These are phyloP conservation scores for Echria macrotheca DNA, from an alignment of 495 filamentous ascomycete species.

Conservation along the genomic window DNA sequence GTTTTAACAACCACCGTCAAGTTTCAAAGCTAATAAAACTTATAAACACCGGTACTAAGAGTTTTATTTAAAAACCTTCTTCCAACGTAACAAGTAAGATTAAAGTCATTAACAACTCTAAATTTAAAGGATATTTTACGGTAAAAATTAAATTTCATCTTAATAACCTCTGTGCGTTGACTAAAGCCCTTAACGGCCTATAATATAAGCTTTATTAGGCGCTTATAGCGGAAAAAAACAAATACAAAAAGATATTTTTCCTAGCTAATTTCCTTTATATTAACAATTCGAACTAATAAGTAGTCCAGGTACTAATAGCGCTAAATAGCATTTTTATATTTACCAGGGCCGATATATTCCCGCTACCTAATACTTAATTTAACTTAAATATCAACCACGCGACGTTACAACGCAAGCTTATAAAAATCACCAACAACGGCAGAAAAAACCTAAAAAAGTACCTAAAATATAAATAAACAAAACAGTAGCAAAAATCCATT, in stretches of 20 bases:
- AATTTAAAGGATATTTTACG: background rate
- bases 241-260: conserved; percentile 15
- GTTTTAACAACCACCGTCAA: no score
- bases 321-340: background rate
- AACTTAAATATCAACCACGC: conserved; percentile 1
- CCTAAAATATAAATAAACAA: background rate
- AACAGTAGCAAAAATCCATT: background rate
- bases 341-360: background rate
- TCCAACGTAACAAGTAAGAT: background rate
- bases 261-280: conserved; percentile 15
- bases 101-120: background rate
- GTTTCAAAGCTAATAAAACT: background rate
- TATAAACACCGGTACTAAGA: background rate
- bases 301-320: conserved; percentile 18
- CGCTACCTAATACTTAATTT: background rate
- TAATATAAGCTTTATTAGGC: conserved; percentile 15
- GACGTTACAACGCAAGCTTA: background rate
- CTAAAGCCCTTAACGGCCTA: background rate
- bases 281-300: background rate
- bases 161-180: background rate
- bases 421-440: background rate
- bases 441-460: background rate
- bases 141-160: conserved; percentile 7
- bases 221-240: conserved; percentile 5
- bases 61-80: background rate